Base-by-base conservation (phyloP, 208 protist genomes). In the Histomonas meleagridis region DNA sequence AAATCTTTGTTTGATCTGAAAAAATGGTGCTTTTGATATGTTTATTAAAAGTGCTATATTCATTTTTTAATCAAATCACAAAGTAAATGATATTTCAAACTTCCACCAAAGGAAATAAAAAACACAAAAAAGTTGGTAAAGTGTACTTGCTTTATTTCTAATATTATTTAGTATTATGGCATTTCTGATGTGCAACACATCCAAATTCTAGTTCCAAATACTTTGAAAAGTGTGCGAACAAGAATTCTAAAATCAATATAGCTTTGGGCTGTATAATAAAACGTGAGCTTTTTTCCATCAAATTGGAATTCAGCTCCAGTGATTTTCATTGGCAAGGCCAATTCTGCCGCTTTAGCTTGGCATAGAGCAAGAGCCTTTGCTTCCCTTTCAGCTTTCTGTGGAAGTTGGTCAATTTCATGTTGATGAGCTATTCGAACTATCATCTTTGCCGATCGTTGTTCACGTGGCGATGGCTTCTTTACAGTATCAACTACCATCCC, bases 181-280 rank as follows among this genome's bases (percentile, higher is more conserved):
- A n/a, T 32, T 86, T 46, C 76, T 46, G 26, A 57, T 46, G 38
- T 86, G 35, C 76, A 40, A 86, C 51, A 86, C 76, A 86, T 86
- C 76, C 76, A 86, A 86, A 86, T 86, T 14, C 76, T 40, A 12
- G 55, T 86, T 55, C 46, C 46, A 38, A 86, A 86, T 18, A 57
- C 38, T 38, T 40, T 32, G 46, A 86, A 86, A 10, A 86, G 46
- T 38, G 46, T 46, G 9, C 32, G 23, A 9, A 86, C 76, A 49
- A 86, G 76, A 26, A 26, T 86, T 49, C 76, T 86, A 55, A 86
- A 86, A 55, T 86, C 76, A 55, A 86, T 46, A 86, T 86, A 86
- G 51, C 16, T 26, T 12, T 12, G 32, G 3, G 76, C 40, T 57
- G 40, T 51, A 28, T 38, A 86, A 48, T 86, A 86, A 55, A 86